A percentile compares a stretch with the other conserved stretches of the same genome.
Conservation (phyloP, 2,329 filamentous ascomycete genomes). For the Achaetomium macrosporum region DNA sequence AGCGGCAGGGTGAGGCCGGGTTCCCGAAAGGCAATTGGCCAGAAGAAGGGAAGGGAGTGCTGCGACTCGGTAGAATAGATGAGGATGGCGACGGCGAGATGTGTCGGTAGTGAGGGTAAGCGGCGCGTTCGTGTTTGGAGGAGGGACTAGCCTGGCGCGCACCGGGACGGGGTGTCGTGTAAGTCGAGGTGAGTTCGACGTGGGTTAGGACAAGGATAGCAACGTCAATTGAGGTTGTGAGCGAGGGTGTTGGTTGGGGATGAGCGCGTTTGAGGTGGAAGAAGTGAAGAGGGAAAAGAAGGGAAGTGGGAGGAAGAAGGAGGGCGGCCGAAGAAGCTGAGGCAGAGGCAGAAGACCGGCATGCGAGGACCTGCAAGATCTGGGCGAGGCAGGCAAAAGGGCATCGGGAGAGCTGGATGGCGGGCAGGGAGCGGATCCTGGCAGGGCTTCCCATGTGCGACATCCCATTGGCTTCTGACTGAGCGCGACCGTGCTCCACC, state of each 20-base stretch:
- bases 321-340: slow-evolving; percentile 22
- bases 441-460: background rate
- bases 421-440: slow-evolving; percentile 4
- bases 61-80: background rate
- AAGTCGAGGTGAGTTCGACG: slow-evolving; percentile 4
- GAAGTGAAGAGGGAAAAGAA: slow-evolving; percentile 18
- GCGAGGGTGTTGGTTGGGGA: background rate
- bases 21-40: slow-evolving; percentile 19
- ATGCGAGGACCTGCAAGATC: slow-evolving; percentile 22
- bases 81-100: slow-evolving; percentile 3
- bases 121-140: slow-evolving; percentile 2
- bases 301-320: slow-evolving; percentile 21
- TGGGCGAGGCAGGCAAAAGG: slow-evolving; percentile 25
- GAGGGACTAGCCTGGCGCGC: slow-evolving; percentile 6
- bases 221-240: background rate
- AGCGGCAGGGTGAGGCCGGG: slow-evolving; percentile 17
- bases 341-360: slow-evolving; percentile 21
- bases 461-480: slow-evolving; percentile 17
- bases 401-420: slow-evolving; percentile 19
- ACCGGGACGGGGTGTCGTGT: slow-evolving; percentile 11
- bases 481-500: slow-evolving; percentile 8
- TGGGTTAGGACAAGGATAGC: background rate
- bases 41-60: slow-evolving; percentile 15
- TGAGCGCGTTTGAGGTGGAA: background rate
- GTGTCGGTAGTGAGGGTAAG: background rate